Evolutionary conservation across 768 basidiomycete genomes (phyloP).

Genomic region (Dioszegia crocea): DNA sequence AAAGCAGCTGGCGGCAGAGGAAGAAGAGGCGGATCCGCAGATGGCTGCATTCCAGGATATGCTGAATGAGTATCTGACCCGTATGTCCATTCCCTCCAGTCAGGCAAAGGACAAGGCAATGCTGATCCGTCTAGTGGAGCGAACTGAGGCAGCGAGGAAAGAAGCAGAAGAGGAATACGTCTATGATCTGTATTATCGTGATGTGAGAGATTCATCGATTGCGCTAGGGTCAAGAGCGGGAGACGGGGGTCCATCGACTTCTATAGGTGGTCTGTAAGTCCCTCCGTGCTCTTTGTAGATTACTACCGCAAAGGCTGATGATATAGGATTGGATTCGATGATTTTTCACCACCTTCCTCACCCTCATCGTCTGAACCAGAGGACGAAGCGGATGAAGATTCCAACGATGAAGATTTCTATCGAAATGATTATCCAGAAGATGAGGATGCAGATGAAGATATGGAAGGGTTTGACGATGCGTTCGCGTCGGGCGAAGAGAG

Average conservation of each 20-base stretch:
- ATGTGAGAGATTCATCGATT: constrained; percentile 21
- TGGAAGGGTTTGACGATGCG: constrained; percentile 33
- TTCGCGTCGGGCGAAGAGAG: constrained; percentile 14
- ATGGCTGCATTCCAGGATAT: constrained; percentile 49
- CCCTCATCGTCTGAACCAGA: constrained; percentile 36
- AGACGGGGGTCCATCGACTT: constrained; percentile 23
- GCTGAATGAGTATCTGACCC: constrained; percentile 45
- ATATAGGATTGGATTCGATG: constrained; percentile 35
- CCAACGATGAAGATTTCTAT: constrained; percentile 44
- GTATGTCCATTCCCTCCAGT: constrained; percentile 25
- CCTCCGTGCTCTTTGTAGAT: not conserved
- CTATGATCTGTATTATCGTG: constrained; percentile 49
- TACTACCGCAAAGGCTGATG: not conserved
- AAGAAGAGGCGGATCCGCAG: constrained; percentile 30
- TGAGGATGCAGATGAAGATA: constrained; percentile 45
- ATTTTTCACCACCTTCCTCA: constrained; percentile 35
- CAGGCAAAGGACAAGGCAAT: constrained; percentile 3
- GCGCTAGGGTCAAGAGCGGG: constrained; percentile 29
- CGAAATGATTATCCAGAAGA: constrained; percentile 47
- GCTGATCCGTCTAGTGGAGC: constrained; percentile 1
- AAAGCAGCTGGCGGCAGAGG: not conserved
- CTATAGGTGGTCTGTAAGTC: constrained; percentile 32
- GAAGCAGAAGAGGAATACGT: constrained; percentile 41
- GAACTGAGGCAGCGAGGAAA: not conserved
- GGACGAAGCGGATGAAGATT: constrained; percentile 47